These are phyloP conservation scores for Globisporangium spiculum DNA, from an alignment of 352 stramenopile genomes.

Conservation along the genomic window DNA sequence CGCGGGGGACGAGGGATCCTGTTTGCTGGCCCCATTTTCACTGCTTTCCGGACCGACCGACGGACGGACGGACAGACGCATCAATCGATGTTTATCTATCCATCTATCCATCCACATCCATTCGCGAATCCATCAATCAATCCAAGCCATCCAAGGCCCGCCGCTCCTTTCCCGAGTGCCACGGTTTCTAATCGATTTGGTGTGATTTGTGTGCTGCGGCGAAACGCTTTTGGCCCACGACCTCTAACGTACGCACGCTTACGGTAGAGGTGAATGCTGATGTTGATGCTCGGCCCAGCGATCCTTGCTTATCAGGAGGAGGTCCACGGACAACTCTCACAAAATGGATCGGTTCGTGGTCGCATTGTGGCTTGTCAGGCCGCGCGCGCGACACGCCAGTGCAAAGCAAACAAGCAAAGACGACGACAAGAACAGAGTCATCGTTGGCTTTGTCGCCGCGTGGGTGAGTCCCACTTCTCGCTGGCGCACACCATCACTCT, in stretches of 20 bases:
- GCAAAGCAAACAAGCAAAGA: background rate
- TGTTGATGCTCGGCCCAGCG: background rate
- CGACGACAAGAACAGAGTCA: background rate
- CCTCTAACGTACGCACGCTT: background rate
- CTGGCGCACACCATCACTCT: background rate
- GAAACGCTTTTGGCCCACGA: background rate
- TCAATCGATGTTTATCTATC: constrained; percentile 1
- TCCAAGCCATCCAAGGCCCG: background rate
- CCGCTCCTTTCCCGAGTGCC: constrained; percentile 1
- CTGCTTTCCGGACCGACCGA: background rate
- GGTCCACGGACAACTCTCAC: background rate
- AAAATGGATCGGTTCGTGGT: background rate
- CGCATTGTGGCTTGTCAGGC: background rate
- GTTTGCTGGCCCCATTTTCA: background rate
- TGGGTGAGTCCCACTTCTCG: background rate
- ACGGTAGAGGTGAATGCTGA: background rate
- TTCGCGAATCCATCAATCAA: background rate
- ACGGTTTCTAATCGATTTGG: constrained; percentile 15
- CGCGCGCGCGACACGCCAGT: background rate
- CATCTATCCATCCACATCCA: background rate
- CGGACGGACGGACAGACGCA: background rate
- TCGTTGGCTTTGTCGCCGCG: background rate
- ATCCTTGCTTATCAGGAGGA: background rate
- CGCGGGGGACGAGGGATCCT: background rate
- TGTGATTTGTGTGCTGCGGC: background rate